phyloP scores from a whole-genome alignment of 805 yeast species.

The Starmerella kuoi region DNA sequence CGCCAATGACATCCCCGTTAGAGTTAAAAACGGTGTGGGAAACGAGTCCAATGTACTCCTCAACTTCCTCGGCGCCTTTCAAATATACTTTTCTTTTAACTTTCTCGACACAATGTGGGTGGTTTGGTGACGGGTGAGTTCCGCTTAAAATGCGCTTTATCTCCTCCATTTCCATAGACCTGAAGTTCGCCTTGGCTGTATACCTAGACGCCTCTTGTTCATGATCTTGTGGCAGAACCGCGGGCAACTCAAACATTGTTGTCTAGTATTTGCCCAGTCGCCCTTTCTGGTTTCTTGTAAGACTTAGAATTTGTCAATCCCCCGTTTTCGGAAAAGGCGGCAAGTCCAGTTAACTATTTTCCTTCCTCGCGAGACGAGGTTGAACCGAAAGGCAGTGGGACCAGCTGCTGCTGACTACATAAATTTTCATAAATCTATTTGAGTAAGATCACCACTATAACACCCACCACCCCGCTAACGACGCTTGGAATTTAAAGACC shows the following conservation, averaged over 20 bases:
- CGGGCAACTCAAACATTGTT: conserved; percentile 14
- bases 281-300: no score
- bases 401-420: no score
- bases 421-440: no score
- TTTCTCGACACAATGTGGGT: conserved; percentile 2
- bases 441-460: no score
- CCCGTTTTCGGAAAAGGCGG: no score
- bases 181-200: neutral
- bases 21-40: conserved; percentile 10
- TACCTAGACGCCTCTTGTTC: neutral
- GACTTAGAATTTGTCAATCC: no score
- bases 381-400: no score
- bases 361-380: no score
- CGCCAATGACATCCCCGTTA: conserved; percentile 9
- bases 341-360: no score
- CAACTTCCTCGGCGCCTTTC: neutral
- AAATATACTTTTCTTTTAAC: neutral
- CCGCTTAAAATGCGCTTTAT: neutral
- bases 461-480: no score
- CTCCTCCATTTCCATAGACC: conserved; percentile 5
- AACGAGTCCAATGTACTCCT: conserved; percentile 12
- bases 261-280: no score
- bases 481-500: no score
- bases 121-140: neutral
- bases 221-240: conserved; percentile 6